Evolutionary conservation across 768 basidiomycete genomes (phyloP).

Genomic region (Boletus reticuloceps): DNA sequence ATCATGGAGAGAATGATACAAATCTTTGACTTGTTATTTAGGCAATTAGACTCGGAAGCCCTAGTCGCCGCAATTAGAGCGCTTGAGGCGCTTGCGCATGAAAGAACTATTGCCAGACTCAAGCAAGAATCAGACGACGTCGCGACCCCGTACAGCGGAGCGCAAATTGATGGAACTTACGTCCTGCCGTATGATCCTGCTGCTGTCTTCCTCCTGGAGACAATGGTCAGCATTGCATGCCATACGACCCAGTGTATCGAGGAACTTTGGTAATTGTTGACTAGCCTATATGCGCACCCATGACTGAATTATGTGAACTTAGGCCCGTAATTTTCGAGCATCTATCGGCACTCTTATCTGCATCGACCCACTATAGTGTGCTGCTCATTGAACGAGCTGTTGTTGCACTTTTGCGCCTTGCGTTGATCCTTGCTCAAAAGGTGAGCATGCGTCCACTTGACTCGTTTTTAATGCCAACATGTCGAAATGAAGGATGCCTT

Average conservation of each 20-base stretch:
- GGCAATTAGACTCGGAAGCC: constrained; percentile 76
- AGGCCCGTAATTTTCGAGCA: constrained; percentile 98
- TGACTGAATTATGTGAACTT: not conserved
- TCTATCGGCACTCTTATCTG: constrained; percentile 73
- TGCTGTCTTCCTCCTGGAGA: constrained; percentile 91
- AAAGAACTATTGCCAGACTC: constrained; percentile 77
- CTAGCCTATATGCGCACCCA: not conserved
- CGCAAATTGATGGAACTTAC: constrained; percentile 42
- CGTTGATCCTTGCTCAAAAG: constrained; percentile 75
- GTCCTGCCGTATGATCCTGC: constrained; percentile 92
- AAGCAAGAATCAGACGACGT: constrained; percentile 68
- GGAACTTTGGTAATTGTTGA: constrained; percentile 74
- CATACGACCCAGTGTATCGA: constrained; percentile 76
- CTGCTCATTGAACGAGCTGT: constrained; percentile 93
- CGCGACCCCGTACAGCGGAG: constrained; percentile 31
- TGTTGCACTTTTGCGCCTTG: constrained; percentile 83
- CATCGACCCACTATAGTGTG: constrained; percentile 80
- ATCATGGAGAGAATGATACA: not conserved
- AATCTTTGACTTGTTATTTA: constrained; percentile 32
- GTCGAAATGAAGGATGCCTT: constrained; percentile 56
- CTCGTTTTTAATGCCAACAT: not conserved
- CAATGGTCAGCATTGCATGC: constrained; percentile 86
- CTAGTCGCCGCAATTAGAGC: constrained; percentile 83
- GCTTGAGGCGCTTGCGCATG: constrained; percentile 86
- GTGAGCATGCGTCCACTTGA: constrained; percentile 38